Conservation (phyloP, 306 rosid genomes). For the Ceratonia siliqua region DNA sequence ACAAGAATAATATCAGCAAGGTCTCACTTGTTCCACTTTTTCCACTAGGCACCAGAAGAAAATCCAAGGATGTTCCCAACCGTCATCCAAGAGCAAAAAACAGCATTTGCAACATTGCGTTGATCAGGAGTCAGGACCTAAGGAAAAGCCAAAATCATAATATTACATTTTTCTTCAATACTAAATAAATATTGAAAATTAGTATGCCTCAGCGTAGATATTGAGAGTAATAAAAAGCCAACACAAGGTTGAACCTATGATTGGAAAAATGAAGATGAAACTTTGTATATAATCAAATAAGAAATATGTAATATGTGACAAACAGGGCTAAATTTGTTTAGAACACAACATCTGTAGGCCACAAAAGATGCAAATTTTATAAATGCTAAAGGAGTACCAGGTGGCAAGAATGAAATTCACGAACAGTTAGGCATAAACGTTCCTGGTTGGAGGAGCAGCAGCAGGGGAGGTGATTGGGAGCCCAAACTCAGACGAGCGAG, state of each 20-base stretch:
- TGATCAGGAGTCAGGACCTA: slow-evolving; percentile 96
- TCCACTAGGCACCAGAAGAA: slow-evolving; percentile 95
- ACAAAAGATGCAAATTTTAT: neutral
- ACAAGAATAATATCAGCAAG: slow-evolving; percentile 21
- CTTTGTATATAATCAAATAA: slow-evolving; percentile 19
- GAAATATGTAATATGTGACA: no score
- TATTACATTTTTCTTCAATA: slow-evolving; percentile 16
- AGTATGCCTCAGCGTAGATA: slow-evolving; percentile 3
- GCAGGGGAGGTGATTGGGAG: slow-evolving; percentile 12
- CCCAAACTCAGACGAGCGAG: slow-evolving; percentile 41
- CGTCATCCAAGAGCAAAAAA: slow-evolving; percentile 98
- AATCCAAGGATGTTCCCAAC: slow-evolving; percentile 93
- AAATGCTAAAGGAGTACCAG: slow-evolving; percentile 1
- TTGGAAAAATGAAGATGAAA: neutral
- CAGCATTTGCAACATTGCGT: slow-evolving; percentile 81
- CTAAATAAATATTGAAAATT: slow-evolving; percentile 13
- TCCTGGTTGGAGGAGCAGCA: slow-evolving; percentile 29
- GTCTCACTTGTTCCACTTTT: slow-evolving; percentile 82
- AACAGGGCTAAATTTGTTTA: neutral
- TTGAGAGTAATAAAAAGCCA: no score
- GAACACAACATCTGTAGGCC: neutral
- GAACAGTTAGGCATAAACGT: neutral
- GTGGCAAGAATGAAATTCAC: neutral
- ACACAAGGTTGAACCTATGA: slow-evolving; percentile 49
- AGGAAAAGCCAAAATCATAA: slow-evolving; percentile 12